phyloP scores from a whole-genome alignment of 768 basidiomycete species.

The Termitomyces sp. region DNA sequence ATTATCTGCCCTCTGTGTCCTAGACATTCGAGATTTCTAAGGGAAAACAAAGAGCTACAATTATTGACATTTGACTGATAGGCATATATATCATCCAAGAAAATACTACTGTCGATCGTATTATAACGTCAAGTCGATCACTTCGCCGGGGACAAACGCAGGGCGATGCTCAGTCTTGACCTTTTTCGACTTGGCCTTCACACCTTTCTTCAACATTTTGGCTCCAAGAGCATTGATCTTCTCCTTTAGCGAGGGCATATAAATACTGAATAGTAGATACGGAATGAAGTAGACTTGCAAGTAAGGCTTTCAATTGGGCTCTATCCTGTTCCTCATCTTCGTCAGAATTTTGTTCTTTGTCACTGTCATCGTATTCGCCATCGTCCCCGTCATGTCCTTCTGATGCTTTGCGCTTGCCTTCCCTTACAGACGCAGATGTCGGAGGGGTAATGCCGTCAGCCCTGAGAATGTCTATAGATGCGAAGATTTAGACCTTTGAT shows the following conservation, averaged over 20 bases:
- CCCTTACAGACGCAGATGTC: not conserved
- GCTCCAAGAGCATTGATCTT: constrained; percentile 2
- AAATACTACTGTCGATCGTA: not conserved
- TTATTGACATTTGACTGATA: not conserved
- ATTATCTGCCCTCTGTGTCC: not conserved
- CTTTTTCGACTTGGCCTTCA: not conserved
- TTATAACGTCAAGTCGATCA: constrained; percentile 17
- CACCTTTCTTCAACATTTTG: constrained; percentile 11
- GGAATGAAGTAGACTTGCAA: not conserved
- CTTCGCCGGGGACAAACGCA: constrained; percentile 8
- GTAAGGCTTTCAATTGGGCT: not conserved
- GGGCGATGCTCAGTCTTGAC: constrained; percentile 13
- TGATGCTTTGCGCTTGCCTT: constrained; percentile 1
- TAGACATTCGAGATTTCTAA: not conserved
- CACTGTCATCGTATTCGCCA: not conserved
- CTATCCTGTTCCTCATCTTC: not conserved
- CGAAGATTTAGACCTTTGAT: not conserved
- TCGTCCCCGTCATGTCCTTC: not conserved
- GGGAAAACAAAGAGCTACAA: not conserved
- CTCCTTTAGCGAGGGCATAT: not conserved
- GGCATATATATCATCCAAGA: not conserved
- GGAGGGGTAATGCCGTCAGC: constrained; percentile 8
- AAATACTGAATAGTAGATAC: not conserved
- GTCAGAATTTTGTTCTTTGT: not conserved
- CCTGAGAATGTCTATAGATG: constrained; percentile 5